Evolutionary conservation across 78 protist species (phyloP), one percentile per base, ranked within the genome.

Genomic region (Dictyostelium purpureum): DNA sequence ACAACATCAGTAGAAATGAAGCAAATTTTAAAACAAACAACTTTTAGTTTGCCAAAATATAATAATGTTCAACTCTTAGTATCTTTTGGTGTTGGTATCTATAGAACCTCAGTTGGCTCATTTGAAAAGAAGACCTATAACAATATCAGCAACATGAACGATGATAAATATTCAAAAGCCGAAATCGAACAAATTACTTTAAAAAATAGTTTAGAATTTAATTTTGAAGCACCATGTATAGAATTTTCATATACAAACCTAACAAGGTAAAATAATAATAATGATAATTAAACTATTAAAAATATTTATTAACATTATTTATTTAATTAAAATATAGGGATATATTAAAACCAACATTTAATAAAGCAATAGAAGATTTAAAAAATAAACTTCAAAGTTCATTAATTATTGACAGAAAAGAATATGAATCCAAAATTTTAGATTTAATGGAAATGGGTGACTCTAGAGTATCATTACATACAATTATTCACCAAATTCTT

Each of bases 171-270:
- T 16, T 43, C 67, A 42, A 51, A 69, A 67, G 38, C 31, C 31
- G 90, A 83, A 57, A 51, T 37, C 40, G 81, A 83, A 40, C 18
- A 10, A 19, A 31, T 71, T 31, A 42, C n/a, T 19, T 31, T 83
- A 10, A 71, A 83, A 71, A 12, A 47, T 21, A 21, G 71, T 14
- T 43, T 54, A 21, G 52, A 83, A 43, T 33, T 83, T 26, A 14
- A 49, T n/a, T 83, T 69, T 43, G 81, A 83, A 19, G 80, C 90
- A 56, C 90, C 90, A 7, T 83, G 79, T 71, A 54, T 83, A 7
- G 76, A 83, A 57, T 83, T 83, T 56, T 45, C 90, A 71, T 83
- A 71, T 49, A 42, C 54, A 35, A 67, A 40, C 18, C 4, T 33
- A 35, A 19, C 70, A n/a, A 66, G 52, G 83, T 54, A 79, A 61